Conservation (phyloP, 1,284 basidiomycete species). For the Cutaneotrichosporon cyanovorans region DNA sequence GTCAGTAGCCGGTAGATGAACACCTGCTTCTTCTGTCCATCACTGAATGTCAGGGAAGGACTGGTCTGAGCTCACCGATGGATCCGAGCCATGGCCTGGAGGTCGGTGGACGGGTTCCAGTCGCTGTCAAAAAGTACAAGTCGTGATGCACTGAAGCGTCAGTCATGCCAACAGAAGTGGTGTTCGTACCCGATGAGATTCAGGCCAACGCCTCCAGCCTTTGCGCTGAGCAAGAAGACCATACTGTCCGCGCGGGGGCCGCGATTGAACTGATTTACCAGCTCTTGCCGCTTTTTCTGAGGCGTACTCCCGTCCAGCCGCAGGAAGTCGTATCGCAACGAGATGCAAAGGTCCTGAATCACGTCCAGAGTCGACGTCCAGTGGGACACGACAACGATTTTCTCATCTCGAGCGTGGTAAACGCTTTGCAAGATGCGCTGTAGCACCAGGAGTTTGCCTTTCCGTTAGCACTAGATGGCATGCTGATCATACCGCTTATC, state of each 20-base stretch:
- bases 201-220: conserved; percentile 90
- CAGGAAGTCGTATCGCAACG: conserved; percentile 66
- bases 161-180: not conserved
- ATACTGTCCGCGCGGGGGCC: conserved; percentile 46
- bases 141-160: conserved; percentile 58
- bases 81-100: conserved; percentile 96
- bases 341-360: conserved; percentile 75
- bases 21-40: conserved; percentile 87
- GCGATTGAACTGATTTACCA: conserved; percentile 42
- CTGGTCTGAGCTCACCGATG: conserved; percentile 58
- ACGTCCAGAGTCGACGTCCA: conserved; percentile 88
- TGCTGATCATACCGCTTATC: conserved; percentile 11
- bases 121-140: conserved; percentile 78
- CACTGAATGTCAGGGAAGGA: conserved; percentile 50
- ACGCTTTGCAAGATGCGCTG: conserved; percentile 64
- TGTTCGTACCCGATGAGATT: conserved; percentile 62
- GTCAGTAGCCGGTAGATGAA: conserved; percentile 88
- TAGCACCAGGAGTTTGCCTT: conserved; percentile 74
- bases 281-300: conserved; percentile 63
- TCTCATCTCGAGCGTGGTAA: conserved; percentile 68
- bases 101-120: conserved; percentile 62
- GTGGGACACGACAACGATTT: conserved; percentile 85
- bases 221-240: conserved; percentile 86
- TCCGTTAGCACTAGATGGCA: not conserved
- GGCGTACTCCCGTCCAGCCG: conserved; percentile 85